Percentiles rank a stretch among this genome's conserved stretches.
phyloP scores from a whole-genome alignment of 2,329 filamentous ascomycete genomes.

The Harringtonia aguacate region DNA sequence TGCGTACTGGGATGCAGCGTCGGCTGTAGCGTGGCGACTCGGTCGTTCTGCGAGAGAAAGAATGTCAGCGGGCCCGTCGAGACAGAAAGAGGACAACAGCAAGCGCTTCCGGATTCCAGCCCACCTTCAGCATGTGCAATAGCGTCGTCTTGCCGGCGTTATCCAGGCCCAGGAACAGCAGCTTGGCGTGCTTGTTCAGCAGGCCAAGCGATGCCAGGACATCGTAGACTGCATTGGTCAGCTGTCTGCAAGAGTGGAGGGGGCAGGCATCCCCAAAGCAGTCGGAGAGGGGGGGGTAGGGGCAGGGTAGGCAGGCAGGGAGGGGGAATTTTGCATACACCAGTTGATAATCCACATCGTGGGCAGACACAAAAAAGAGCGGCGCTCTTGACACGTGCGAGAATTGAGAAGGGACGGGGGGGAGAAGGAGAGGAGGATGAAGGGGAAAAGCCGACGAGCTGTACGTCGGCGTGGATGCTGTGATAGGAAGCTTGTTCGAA shows the following conservation, averaged over 20 bases:
- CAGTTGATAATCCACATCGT: conserved; percentile 92
- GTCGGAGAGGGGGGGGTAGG: conserved; percentile 5
- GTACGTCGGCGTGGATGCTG: not conserved
- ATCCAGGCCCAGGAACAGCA: conserved; percentile 85
- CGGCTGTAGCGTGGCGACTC: conserved; percentile 81
- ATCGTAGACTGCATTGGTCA: conserved; percentile 60
- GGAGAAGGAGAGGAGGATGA: not conserved
- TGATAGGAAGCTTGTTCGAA: not conserved
- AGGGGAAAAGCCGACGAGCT: not conserved
- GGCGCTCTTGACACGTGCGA: not conserved
- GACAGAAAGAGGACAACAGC: not conserved
- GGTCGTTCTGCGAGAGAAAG: conserved; percentile 57
- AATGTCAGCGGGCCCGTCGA: not conserved
- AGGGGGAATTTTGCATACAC: conserved; percentile 52
- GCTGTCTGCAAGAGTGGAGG: not conserved
- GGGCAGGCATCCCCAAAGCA: not conserved
- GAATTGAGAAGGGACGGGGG: not conserved
- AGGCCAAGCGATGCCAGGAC: conserved; percentile 77
- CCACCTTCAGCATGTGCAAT: conserved; percentile 88
- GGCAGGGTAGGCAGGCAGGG: not conserved
- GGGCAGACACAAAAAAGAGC: conserved; percentile 9
- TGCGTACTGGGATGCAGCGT: conserved; percentile 81
- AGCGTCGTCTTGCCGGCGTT: conserved; percentile 93
- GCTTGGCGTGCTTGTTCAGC: conserved; percentile 92
- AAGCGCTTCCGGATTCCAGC: not conserved